A percentile compares a stretch with the other conserved stretches of the same genome.
These are phyloP conservation scores for Cladosporium velox DNA, from an alignment of 2,329 filamentous ascomycete species.

Conservation along the genomic window DNA sequence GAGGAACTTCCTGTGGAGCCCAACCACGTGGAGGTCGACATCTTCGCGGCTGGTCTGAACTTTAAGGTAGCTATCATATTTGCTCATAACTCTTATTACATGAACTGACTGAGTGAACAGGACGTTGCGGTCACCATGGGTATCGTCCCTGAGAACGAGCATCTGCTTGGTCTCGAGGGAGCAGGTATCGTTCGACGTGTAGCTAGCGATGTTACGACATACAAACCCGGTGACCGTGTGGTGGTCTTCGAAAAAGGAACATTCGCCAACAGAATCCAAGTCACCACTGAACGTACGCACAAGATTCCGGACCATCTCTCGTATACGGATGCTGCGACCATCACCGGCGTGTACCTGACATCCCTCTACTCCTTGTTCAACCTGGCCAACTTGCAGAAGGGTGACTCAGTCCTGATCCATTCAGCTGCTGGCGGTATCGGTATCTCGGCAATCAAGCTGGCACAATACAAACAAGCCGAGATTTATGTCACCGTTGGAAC, in stretches of 20 bases:
- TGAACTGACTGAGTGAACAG: neutral
- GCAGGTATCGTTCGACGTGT: slow-evolving; percentile 23
- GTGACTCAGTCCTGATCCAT: slow-evolving; percentile 40
- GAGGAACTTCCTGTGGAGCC: neutral
- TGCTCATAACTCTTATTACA: neutral
- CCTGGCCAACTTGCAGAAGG: slow-evolving; percentile 20
- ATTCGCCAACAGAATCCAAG: slow-evolving; percentile 24
- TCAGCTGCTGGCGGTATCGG: slow-evolving; percentile 37
- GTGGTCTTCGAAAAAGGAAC: slow-evolving; percentile 17
- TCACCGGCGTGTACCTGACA: slow-evolving; percentile 21
- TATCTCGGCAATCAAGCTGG: slow-evolving; percentile 34
- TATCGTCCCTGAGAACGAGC: neutral
- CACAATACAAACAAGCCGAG: slow-evolving; percentile 29
- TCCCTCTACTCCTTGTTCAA: slow-evolving; percentile 20
- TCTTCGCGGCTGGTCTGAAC: neutral
- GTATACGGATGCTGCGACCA: slow-evolving; percentile 24
- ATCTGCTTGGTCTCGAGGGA: slow-evolving; percentile 20
- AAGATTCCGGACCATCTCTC: slow-evolving; percentile 25
- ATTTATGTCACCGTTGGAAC: slow-evolving; percentile 34
- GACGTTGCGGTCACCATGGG: neutral
- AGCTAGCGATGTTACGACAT: slow-evolving; percentile 21
- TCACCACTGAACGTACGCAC: neutral
- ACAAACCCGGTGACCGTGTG: slow-evolving; percentile 26
- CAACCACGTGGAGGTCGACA: neutral
- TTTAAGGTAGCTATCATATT: neutral